Percentiles rank a stretch among this genome's conserved stretches.
These are phyloP conservation scores for Theobroma grandiflorum DNA, from an alignment of 441 rosid genomes.

Conservation along the genomic window DNA sequence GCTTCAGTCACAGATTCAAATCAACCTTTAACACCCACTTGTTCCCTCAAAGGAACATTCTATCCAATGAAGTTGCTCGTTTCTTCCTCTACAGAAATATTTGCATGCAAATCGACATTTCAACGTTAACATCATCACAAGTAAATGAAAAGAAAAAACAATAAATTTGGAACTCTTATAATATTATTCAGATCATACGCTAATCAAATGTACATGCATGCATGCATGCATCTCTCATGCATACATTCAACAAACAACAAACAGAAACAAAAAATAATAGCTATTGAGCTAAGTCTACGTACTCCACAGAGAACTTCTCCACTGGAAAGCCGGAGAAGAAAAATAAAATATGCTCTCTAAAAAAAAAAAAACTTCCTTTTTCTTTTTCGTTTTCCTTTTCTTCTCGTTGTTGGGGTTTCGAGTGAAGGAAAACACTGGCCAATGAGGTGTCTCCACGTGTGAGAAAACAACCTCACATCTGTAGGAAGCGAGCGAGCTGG, in stretches of 20 bases:
- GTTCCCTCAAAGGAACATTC: not conserved
- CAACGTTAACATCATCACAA: not conserved
- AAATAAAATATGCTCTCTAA: not conserved
- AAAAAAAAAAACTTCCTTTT: not conserved
- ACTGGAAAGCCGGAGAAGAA: not conserved
- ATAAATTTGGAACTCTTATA: not conserved
- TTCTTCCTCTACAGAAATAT: no score
- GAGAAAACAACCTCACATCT: conserved; percentile 43
- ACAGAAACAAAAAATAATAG: not conserved
- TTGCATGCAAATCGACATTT: not conserved
- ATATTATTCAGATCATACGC: not conserved
- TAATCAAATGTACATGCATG: not conserved
- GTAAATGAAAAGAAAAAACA: not conserved
- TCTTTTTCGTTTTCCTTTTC: not conserved
- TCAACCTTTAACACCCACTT: not conserved
- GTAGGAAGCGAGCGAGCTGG: conserved; percentile 69
- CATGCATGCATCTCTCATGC: not conserved
- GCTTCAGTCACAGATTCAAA: not conserved
- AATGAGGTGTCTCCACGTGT: conserved; percentile 38
- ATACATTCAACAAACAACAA: not conserved
- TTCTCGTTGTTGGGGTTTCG: not conserved
- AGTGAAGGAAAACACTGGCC: not conserved
- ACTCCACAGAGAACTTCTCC: conserved; percentile 1
- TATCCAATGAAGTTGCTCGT: not conserved
- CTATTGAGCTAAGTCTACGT: conserved; percentile 13